Evolutionary conservation across 2,329 filamentous ascomycete genomes (phyloP), one percentile per base, ranked within the genome.

Genomic region (Raffaelea ambrosiae): DNA sequence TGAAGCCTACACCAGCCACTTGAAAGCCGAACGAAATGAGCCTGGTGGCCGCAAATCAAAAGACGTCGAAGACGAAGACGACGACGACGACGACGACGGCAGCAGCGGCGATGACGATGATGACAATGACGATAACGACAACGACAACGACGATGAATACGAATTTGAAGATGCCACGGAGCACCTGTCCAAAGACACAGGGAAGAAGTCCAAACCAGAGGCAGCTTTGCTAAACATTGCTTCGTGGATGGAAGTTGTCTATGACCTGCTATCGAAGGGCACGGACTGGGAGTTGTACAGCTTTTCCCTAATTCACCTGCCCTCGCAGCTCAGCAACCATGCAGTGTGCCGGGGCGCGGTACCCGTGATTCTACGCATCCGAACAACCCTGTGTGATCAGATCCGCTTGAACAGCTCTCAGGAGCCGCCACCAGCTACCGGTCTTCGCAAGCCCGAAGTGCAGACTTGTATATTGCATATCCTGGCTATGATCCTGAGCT

Each of bases 261-360:
- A 88, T 22, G 73, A 74, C n/a, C 68, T 93, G n/a, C 68, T 95
- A 40, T 80, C 85, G 54, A 76, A 81, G 48, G 85, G 84, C 38
- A 78, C 80, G 43, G 84, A 93, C 52, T 97, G 91, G 90, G 89
- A 97, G 61, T 72, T 95, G 2, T 95, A 95, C 70, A 91, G 88
- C 64, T 96, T 91, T 61, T 77, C 91, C 18, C 71, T 98, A 26
- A 86, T 88, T 5, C 87, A 95, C 62, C 70, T 96, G 10, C 86
- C 88, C 1, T 84, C 87, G 23, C 91, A 97, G 58, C 73, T 98
- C 20, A 86, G 84, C 63, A 98, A 98, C 57, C 88, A 93, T 59
- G 83, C 87, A 13, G 72, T 97, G 14, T 96, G 96, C 61, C 76
- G 74, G 51, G 81, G 77, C 46, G 81, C 87, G 5, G 80, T 87